A percentile compares a stretch with the other conserved stretches of the same genome.
Evolutionary conservation across 2,329 filamentous ascomycete genomes (phyloP).

Genomic region (Magnaporthales sp.): DNA sequence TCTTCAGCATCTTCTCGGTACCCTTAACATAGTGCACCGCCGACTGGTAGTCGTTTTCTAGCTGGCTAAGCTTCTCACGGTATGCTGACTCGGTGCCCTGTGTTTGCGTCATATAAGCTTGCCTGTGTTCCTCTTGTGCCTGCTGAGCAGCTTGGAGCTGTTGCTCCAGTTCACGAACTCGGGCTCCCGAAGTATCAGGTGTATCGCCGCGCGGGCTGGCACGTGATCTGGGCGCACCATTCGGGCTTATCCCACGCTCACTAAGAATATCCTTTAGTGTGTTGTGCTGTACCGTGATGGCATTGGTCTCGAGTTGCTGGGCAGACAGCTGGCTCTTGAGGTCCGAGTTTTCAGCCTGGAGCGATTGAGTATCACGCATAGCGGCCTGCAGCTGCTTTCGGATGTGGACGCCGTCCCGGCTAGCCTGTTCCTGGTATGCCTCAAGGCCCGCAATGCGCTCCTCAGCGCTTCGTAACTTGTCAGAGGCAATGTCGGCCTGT

Average conservation of each 20-base stretch:
- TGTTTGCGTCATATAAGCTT: constrained; percentile 66
- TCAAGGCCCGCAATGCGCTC: constrained; percentile 95
- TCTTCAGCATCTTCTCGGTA: constrained; percentile 97
- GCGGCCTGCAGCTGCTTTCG: constrained; percentile 82
- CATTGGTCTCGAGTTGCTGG: constrained; percentile 90
- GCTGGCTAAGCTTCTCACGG: constrained; percentile 84
- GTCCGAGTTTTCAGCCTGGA: constrained; percentile 73
- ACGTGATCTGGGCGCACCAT: constrained; percentile 61
- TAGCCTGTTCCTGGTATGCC: constrained; percentile 94
- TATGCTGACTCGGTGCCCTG: constrained; percentile 85
- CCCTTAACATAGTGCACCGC: constrained; percentile 97
- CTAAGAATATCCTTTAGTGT: constrained; percentile 87
- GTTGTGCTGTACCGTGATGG: constrained; percentile 82
- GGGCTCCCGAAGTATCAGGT: constrained; percentile 60
- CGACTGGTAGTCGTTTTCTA: constrained; percentile 96
- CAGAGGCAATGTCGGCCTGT: constrained; percentile 77
- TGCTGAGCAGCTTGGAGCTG: constrained; percentile 71
- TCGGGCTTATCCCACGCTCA: constrained; percentile 79
- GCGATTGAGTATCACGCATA: constrained; percentile 72
- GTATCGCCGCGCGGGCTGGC: constrained; percentile 68
- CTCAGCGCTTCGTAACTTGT: constrained; percentile 85
- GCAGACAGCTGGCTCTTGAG: constrained; percentile 74
- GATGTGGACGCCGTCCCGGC: constrained; percentile 82
- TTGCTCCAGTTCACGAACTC: constrained; percentile 77
- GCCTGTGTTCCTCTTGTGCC: constrained; percentile 78